phyloP scores from a whole-genome alignment of 331 rosid species.

The Malus hybrid region DNA sequence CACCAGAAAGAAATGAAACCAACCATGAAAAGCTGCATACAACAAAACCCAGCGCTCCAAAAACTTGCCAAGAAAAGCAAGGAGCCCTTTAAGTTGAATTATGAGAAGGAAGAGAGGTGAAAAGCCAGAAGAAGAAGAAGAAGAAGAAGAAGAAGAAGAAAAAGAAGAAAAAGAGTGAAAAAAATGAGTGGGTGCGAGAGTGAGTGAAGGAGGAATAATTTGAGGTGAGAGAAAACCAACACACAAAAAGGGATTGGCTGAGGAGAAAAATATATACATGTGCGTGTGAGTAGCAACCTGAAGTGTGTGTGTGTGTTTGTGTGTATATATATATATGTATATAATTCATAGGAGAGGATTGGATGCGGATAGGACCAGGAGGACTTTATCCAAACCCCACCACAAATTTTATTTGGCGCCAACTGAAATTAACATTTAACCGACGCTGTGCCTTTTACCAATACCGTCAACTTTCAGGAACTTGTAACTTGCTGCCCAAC shows the following conservation, averaged over 20 bases:
- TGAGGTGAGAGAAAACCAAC: neutral
- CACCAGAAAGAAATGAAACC: slow-evolving; percentile 4
- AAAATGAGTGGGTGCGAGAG: neutral
- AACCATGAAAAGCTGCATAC: neutral
- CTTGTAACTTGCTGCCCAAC: neutral
- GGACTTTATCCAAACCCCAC: slow-evolving; percentile 1
- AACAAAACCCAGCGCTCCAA: neutral
- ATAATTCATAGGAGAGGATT: neutral
- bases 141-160: neutral
- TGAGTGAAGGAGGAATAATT: neutral
- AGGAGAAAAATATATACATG: too few relatives aligned
- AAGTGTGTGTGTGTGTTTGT: too few relatives aligned
- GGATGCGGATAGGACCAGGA: neutral
- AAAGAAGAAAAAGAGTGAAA: neutral
- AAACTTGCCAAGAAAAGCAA: neutral
- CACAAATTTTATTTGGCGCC: slow-evolving; percentile 24
- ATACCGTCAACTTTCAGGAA: neutral
- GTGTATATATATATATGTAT: too few relatives aligned
- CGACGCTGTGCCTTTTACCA: neutral
- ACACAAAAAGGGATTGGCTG: neutral
- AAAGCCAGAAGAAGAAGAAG: neutral
- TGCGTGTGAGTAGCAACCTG: too few relatives aligned
- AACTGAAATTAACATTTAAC: slow-evolving; percentile 8
- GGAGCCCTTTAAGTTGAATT: neutral
- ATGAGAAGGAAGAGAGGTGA: neutral